Evolutionary conservation across 2,329 filamentous ascomycete species (phyloP).

Genomic region (Zasmidium angulare): DNA sequence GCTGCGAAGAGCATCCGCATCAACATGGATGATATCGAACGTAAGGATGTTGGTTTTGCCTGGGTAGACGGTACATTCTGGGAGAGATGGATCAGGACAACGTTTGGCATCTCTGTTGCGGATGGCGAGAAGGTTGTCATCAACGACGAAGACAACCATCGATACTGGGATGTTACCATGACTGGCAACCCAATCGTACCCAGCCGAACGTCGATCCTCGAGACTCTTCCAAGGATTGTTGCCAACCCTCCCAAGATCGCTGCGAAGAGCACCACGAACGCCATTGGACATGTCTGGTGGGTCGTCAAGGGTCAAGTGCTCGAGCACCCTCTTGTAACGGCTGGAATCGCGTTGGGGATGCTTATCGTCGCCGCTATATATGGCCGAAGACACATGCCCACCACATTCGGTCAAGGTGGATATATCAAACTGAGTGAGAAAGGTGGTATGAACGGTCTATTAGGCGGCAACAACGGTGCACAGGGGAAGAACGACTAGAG

Average conservation of each 20-base stretch:
- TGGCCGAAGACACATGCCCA: conserved; percentile 33
- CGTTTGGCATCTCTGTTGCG: conserved; percentile 85
- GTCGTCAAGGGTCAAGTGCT: conserved; percentile 41
- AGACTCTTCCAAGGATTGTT: conserved; percentile 74
- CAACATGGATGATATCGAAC: conserved; percentile 82
- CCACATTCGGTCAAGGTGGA: conserved; percentile 22
- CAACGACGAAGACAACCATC: conserved; percentile 92
- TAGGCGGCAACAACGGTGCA: conserved; percentile 53
- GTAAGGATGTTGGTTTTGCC: conserved; percentile 88
- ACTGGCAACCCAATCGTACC: conserved; percentile 88
- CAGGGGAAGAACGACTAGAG: conserved; percentile 16
- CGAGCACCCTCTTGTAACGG: conserved; percentile 47
- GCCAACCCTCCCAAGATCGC: conserved; percentile 68
- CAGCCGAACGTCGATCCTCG: conserved; percentile 84
- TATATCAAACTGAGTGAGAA: conserved; percentile 49
- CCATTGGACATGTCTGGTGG: conserved; percentile 67
- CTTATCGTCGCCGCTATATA: conserved; percentile 25
- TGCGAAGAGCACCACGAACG: conserved; percentile 74
- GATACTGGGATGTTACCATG: conserved; percentile 91
- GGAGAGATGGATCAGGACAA: conserved; percentile 95
- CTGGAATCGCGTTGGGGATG: conserved; percentile 59
- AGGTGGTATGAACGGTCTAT: conserved; percentile 65
- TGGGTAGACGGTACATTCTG: conserved; percentile 98
- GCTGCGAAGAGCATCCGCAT: conserved; percentile 89
- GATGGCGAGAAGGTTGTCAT: conserved; percentile 92